Percentiles rank a stretch among this genome's conserved stretches.
Conservation (phyloP, 352 stramenopile genomes). For the Phytophthora pluvialis region DNA sequence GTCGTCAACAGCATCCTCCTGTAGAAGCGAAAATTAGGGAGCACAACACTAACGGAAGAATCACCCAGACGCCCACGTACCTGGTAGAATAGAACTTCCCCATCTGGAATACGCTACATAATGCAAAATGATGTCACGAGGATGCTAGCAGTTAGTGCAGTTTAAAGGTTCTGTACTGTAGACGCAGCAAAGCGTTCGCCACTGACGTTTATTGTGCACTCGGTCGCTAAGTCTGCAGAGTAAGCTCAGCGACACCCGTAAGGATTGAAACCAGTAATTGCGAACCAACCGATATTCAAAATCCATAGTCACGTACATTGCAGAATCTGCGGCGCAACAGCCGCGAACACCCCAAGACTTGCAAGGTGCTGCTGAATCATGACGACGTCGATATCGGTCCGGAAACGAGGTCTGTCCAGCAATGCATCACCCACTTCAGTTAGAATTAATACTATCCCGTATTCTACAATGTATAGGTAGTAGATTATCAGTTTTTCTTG, state of each 20-base stretch:
- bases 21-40: slow-evolving; percentile 3
- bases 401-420: slow-evolving; percentile 47
- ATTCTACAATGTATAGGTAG: too few species aligned
- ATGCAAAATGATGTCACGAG: background rate
- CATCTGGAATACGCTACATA: slow-evolving; percentile 56
- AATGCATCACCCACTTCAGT: background rate
- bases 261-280: too few species aligned
- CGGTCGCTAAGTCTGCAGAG: slow-evolving; percentile 57
- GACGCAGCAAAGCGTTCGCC: background rate
- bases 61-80: slow-evolving; percentile 11
- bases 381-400: slow-evolving; percentile 62
- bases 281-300: too few species aligned
- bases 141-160: background rate
- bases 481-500: background rate
- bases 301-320: slow-evolving; percentile 48
- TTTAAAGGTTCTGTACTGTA: background rate
- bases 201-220: slow-evolving; percentile 55
- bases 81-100: slow-evolving; percentile 75
- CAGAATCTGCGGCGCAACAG: slow-evolving; percentile 46
- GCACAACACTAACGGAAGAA: background rate
- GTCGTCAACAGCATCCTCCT: slow-evolving; percentile 55
- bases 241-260: too few species aligned
- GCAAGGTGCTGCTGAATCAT: slow-evolving; percentile 60
- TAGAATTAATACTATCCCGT: background rate
- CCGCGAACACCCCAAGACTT: slow-evolving; percentile 45